Evolutionary conservation across 495 filamentous ascomycete species (phyloP).

Genomic region (Aspergillus conjunctus): DNA sequence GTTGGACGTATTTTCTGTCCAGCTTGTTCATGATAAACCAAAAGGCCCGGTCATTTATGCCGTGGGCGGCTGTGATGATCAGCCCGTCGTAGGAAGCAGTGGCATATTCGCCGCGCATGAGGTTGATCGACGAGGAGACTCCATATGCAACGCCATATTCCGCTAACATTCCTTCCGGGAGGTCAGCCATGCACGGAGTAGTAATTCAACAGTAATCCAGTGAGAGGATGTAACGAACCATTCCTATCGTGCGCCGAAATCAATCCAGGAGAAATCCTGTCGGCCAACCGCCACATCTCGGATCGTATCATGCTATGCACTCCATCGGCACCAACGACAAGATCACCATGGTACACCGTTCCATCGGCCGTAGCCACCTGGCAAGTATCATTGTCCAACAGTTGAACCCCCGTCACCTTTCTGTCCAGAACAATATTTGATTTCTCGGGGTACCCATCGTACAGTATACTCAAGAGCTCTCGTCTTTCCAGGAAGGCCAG

Average conservation of each 20-base stretch:
- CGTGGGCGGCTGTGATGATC: neutral
- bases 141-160: conserved; percentile 31
- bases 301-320: conserved; percentile 45
- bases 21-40: neutral
- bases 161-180: conserved; percentile 19
- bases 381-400: no score
- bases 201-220: neutral
- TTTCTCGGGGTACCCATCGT: no score
- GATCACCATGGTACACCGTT: conserved; percentile 27
- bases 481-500: no score
- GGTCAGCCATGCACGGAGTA: no score
- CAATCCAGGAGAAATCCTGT: conserved; percentile 31
- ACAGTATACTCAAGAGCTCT: no score
- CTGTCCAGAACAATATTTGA: no score
- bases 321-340: conserved; percentile 53
- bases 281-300: conserved; percentile 36
- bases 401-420: no score
- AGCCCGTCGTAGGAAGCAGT: neutral
- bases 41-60: neutral
- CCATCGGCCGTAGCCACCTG: no score
- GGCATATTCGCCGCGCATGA: neutral
- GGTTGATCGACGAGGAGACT: conserved; percentile 10
- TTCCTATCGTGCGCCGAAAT: conserved; percentile 24
- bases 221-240: conserved; percentile 7
- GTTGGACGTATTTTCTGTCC: neutral